These are phyloP conservation scores for Phalaenopsis hybrid DNA, from an alignment of 116 monocot species.

Conservation along the genomic window DNA sequence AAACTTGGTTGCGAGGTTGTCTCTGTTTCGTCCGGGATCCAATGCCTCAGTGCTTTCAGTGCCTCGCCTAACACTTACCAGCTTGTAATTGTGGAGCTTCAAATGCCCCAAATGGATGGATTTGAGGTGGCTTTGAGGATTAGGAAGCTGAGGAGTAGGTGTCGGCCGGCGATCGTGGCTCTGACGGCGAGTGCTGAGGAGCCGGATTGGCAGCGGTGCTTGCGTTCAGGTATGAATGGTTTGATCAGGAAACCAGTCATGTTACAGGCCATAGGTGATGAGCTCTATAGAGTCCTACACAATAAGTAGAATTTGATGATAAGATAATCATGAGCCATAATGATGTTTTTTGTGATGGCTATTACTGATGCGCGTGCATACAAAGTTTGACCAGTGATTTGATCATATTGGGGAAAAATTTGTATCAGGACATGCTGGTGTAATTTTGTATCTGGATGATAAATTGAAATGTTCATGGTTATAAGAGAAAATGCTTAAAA, in stretches of 20 bases:
- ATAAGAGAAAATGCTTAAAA: too few relatives aligned
- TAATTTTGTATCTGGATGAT: too few relatives aligned
- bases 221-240: slow-evolving; percentile 22
- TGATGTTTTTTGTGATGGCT: too few relatives aligned
- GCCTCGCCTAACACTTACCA: slow-evolving; percentile 13
- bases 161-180: slow-evolving; percentile 23
- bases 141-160: slow-evolving; percentile 8
- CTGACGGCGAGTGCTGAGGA: slow-evolving; percentile 17
- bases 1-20: slow-evolving; percentile 25
- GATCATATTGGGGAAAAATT: too few relatives aligned
- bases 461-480: too few relatives aligned
- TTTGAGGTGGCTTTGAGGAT: slow-evolving; percentile 24
- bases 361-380: too few relatives aligned
- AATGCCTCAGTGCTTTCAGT: slow-evolving; percentile 18
- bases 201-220: slow-evolving; percentile 16
- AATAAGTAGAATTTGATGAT: slow-evolving; percentile 1
- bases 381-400: too few relatives aligned
- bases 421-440: too few relatives aligned
- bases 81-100: slow-evolving; percentile 24
- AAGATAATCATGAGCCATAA: too few relatives aligned
- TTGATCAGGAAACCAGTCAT: slow-evolving; percentile 25
- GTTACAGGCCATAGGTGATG: slow-evolving; percentile 17
- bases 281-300: slow-evolving; percentile 24
- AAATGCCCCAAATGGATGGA: slow-evolving; percentile 22
- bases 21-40: slow-evolving; percentile 17